Base-by-base conservation (phyloP, 2,329 filamentous ascomycete species). In the Acrocalymma vagum region DNA sequence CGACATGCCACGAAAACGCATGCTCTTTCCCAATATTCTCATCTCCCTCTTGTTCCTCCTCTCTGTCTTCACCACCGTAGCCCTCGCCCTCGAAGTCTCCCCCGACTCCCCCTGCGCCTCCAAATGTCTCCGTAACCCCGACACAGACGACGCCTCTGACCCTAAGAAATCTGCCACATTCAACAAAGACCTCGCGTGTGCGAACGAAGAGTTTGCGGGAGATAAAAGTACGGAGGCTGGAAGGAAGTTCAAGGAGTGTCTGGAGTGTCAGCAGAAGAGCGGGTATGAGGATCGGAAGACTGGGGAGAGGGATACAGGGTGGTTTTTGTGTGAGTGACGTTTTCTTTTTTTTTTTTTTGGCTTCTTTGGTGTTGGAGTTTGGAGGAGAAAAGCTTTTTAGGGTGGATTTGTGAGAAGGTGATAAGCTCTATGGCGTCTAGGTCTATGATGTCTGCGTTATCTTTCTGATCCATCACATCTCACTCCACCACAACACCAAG, bases 281-380 rank as follows among this genome's bases (percentile, higher is more conserved):
- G 42, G 38, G 16, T 49, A 48, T 30, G 25, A 35, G 7, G 44
- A 47, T 21, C 14, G 17, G 3, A 29, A 31, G 6, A 46, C 29
- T 15, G 33, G 33, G 2, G 55, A 59, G 20, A 42, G 40, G 25
- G 55, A 59, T 29, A 42, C 42, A 8, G 31, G 26, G 20, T 59
- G 53, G 55, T 59, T 55, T 22, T 13, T 55, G 21, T 53, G 54
- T 58, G 44, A 38, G 54, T 49, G 17, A 14, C 21, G n/a, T n/a
- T n/a, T n/a, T n/a, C n/a, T n/a, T n/a, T n/a, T n/a, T n/a, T n/a
- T n/a, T n/a, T n/a, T n/a, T n/a, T n/a, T n/a, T n/a, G n/a, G n/a
- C n/a, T n/a, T n/a, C n/a, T n/a, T n/a, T n/a, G n/a, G n/a, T n/a
- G n/a, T n/a, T n/a, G n/a, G n/a, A n/a, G n/a, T n/a, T n/a, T n/a